These are phyloP conservation scores for Westerdykella ornata DNA, from an alignment of 2,329 filamentous ascomycete genomes.

Conservation along the genomic window DNA sequence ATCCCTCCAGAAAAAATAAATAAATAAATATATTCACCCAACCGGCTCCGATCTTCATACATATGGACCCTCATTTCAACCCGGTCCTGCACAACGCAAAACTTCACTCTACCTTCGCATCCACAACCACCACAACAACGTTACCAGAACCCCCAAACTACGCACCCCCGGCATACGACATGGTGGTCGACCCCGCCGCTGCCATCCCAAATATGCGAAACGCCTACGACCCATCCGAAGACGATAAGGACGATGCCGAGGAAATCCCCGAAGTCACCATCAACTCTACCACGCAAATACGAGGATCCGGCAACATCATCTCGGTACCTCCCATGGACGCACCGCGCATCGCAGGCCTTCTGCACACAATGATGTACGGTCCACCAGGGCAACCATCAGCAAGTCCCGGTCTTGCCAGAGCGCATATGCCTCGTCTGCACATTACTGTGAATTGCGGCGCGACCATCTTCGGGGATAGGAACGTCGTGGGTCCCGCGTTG, in stretches of 20 bases:
- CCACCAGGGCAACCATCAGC: constrained; percentile 5
- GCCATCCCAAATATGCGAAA: constrained; percentile 16
- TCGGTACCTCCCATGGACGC: constrained; percentile 29
- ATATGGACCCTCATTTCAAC: constrained; percentile 18
- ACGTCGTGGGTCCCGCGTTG: constrained; percentile 30
- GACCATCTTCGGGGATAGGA: constrained; percentile 31
- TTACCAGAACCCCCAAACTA: no score
- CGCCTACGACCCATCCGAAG: constrained; percentile 10
- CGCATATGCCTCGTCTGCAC: constrained; percentile 10
- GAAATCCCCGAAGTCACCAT: constrained; percentile 27
- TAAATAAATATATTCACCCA: not conserved
- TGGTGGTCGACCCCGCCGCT: constrained; percentile 18
- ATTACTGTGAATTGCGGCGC: constrained; percentile 33
- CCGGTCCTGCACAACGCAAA: constrained; percentile 18
- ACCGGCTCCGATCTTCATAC: not conserved
- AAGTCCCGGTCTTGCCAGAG: not conserved
- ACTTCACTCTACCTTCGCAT: constrained; percentile 6
- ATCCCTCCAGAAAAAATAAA: no score
- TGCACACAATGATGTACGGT: constrained; percentile 18
- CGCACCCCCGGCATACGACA: constrained; percentile 25
- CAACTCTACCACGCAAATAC: constrained; percentile 31
- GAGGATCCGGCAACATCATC: constrained; percentile 31
- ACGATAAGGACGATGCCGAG: not conserved
- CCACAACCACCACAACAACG: not conserved
- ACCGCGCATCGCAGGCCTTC: constrained; percentile 21